Evolutionary conservation across 2,329 filamentous ascomycete species (phyloP).

Genomic region (Ceratocystis harringtonii): DNA sequence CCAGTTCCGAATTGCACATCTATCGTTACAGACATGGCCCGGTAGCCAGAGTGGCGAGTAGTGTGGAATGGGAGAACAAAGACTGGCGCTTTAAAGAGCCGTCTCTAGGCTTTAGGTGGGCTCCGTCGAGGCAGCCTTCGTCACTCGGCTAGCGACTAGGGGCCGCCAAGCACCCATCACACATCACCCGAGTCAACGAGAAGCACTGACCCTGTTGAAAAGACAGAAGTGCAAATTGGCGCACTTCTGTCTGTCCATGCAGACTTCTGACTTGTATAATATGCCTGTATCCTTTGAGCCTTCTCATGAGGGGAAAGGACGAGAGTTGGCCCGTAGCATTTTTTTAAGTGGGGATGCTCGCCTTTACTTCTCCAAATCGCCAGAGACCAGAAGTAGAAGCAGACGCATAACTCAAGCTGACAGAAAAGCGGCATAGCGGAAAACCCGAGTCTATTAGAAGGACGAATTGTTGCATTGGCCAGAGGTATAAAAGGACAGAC

Average conservation of each 20-base stretch:
- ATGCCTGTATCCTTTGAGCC: background rate
- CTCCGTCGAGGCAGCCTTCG: too few species aligned
- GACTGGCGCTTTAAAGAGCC: too few species aligned
- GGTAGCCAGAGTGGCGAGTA: too few species aligned
- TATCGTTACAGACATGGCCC: too few species aligned
- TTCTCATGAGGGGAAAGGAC: too few species aligned
- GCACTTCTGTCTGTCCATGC: background rate
- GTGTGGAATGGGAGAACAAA: too few species aligned
- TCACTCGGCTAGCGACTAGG: too few species aligned
- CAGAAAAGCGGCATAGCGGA: background rate
- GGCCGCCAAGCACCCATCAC: background rate
- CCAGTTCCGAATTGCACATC: too few species aligned
- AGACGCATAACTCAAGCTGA: background rate
- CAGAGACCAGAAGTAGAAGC: background rate
- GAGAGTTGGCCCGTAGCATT: background rate
- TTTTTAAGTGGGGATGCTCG: background rate
- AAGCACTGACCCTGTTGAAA: background rate
- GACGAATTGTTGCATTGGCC: background rate
- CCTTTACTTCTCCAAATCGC: background rate
- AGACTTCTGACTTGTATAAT: background rate
- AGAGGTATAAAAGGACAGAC: background rate
- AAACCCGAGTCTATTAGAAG: background rate
- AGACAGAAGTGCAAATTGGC: background rate
- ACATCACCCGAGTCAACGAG: background rate
- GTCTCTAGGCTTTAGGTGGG: too few species aligned